These are phyloP conservation scores for Aeschynomene evenia DNA, from an alignment of 306 rosid genomes.

Conservation along the genomic window DNA sequence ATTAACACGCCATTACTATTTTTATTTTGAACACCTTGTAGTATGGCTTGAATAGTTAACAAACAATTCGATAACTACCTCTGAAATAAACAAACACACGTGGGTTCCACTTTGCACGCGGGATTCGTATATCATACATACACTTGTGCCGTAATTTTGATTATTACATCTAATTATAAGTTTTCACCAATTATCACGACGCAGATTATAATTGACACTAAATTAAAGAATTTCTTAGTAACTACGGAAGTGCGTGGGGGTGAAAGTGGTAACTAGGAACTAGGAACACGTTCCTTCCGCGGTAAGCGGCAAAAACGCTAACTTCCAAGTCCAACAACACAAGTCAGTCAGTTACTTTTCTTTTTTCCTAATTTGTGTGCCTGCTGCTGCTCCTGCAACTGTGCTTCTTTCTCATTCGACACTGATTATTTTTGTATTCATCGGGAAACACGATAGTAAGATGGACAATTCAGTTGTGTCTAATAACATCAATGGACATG, in stretches of 20 bases:
- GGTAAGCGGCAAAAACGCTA: not conserved
- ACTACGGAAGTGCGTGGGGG: not conserved
- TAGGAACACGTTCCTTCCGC: not conserved
- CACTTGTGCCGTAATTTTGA: not conserved
- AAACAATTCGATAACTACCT: not conserved
- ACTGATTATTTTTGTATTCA: not conserved
- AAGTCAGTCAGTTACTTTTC: not conserved
- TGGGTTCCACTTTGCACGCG: too few species aligned
- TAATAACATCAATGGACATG: constrained; percentile 33
- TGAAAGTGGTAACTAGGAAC: not conserved
- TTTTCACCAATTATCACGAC: too few species aligned
- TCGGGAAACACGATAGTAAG: not conserved
- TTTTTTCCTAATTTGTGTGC: not conserved
- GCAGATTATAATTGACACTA: too few species aligned
- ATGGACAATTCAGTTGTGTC: constrained; percentile 44
- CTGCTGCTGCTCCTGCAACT: too few species aligned
- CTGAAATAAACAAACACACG: too few species aligned
- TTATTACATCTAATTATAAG: too few species aligned
- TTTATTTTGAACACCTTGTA: not conserved
- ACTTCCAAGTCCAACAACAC: not conserved
- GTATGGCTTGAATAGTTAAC: not conserved
- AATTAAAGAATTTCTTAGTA: too few species aligned
- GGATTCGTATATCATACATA: too few species aligned
- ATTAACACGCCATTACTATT: too few species aligned
- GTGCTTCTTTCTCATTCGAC: not conserved